Evolutionary conservation across 768 basidiomycete species (phyloP).

Genomic region (Amanita pallidorosea): DNA sequence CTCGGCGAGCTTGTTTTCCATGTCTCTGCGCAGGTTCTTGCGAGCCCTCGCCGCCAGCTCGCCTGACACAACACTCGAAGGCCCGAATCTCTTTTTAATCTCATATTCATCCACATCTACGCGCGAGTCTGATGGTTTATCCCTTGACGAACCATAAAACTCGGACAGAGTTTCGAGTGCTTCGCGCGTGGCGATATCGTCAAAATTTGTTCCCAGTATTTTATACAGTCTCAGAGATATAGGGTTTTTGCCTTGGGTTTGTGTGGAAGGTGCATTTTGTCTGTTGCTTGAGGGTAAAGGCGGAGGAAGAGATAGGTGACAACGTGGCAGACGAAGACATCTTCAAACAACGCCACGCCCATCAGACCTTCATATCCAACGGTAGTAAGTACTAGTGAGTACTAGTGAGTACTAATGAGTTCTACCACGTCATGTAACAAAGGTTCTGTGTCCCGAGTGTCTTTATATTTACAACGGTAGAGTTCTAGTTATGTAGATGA

Average conservation of each 20-base stretch:
- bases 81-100: constrained; percentile 8
- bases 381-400: no score
- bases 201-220: constrained; percentile 71
- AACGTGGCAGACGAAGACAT: not conserved
- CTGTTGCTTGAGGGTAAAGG: constrained; percentile 9
- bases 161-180: constrained; percentile 78
- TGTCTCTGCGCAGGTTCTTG: constrained; percentile 72
- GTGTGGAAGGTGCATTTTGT: constrained; percentile 13
- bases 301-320: constrained; percentile 8
- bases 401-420: not conserved
- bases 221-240: constrained; percentile 86
- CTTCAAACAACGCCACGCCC: not conserved
- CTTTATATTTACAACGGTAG: not conserved
- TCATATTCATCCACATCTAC: constrained; percentile 21
- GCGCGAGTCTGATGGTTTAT: constrained; percentile 19
- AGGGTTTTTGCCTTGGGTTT: constrained; percentile 44
- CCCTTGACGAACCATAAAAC: constrained; percentile 39
- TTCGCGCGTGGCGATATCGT: constrained; percentile 67
- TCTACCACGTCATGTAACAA: not conserved
- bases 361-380: not conserved
- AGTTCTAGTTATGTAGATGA: not conserved
- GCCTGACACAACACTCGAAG: constrained; percentile 26
- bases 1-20: constrained; percentile 73
- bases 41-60: constrained; percentile 67
- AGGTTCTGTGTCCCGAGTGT: not conserved